Evolutionary conservation across 2,329 filamentous ascomycete species (phyloP).

Genomic region (Hypoxylon sp.): DNA sequence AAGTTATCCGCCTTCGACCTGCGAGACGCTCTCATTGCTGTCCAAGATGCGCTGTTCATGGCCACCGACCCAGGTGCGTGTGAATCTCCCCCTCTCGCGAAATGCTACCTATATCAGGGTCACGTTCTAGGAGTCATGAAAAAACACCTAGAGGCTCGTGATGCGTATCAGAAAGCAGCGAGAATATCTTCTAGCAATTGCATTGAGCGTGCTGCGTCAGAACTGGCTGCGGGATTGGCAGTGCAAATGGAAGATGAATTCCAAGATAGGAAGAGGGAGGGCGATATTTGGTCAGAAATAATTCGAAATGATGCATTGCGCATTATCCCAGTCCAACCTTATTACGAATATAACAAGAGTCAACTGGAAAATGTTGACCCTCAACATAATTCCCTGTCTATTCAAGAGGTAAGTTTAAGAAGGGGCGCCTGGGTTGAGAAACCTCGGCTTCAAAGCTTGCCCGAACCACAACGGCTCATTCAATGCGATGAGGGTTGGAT

Average conservation of each 20-base stretch:
- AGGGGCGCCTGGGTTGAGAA: slow-evolving; percentile 2
- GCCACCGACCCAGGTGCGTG: slow-evolving; percentile 45
- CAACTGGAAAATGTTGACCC: not conserved
- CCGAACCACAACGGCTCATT: slow-evolving; percentile 8
- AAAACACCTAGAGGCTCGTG: slow-evolving; percentile 32
- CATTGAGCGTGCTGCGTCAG: slow-evolving; percentile 26
- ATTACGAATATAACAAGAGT: not conserved
- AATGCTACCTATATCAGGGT: slow-evolving; percentile 45
- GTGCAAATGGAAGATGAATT: slow-evolving; percentile 24
- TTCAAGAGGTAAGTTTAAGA: slow-evolving; percentile 5
- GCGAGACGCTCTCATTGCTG: slow-evolving; percentile 22
- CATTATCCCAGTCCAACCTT: not conserved
- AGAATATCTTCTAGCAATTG: not conserved
- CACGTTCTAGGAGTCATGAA: slow-evolving; percentile 38
- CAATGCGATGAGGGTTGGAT: slow-evolving; percentile 3
- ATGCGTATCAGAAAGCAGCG: slow-evolving; percentile 38
- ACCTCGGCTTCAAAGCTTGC: not conserved
- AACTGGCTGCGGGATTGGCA: slow-evolving; percentile 19
- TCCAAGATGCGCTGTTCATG: slow-evolving; percentile 41
- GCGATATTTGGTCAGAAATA: slow-evolving; percentile 25
- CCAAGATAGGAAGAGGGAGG: slow-evolving; percentile 26
- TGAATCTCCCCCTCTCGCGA: slow-evolving; percentile 46
- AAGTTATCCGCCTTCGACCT: slow-evolving; percentile 17
- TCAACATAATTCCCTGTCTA: slow-evolving; percentile 2
- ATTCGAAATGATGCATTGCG: not conserved